Conservation (phyloP, 108 stramenopile species). For the Craspedostauros australis region DNA sequence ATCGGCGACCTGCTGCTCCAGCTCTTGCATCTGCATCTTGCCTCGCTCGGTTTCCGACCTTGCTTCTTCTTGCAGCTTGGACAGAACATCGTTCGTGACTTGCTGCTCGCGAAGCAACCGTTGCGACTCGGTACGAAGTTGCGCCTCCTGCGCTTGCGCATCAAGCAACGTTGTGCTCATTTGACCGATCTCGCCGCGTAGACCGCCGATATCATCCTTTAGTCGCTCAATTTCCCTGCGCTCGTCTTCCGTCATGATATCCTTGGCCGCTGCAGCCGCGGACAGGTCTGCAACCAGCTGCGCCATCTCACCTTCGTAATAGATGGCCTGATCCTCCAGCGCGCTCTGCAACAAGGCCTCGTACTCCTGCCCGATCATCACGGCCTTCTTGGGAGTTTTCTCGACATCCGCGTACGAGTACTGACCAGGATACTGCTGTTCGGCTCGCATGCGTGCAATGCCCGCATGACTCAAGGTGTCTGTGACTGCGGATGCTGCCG, state of each 20-base stretch:
- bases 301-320: slow-evolving; percentile 78
- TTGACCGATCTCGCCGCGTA: slow-evolving; percentile 39
- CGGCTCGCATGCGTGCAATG: too few species aligned
- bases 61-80: slow-evolving; percentile 62
- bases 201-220: slow-evolving; percentile 29
- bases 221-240: slow-evolving; percentile 47
- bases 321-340: slow-evolving; percentile 83
- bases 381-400: slow-evolving; percentile 66
- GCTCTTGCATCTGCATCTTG: slow-evolving; percentile 52
- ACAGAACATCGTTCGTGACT: slow-evolving; percentile 56
- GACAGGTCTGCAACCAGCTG: slow-evolving; percentile 58
- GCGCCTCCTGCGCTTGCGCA: slow-evolving; percentile 65
- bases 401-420: background rate
- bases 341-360: slow-evolving; percentile 84
- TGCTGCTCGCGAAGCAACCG: slow-evolving; percentile 64
- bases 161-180: slow-evolving; percentile 45
- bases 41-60: slow-evolving; percentile 35
- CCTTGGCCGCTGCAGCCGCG: slow-evolving; percentile 34
- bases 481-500: background rate
- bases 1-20: slow-evolving; percentile 80
- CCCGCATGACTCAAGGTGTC: too few species aligned
- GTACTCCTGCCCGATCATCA: slow-evolving; percentile 82
- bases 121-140: slow-evolving; percentile 47
- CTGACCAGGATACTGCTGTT: too few species aligned
- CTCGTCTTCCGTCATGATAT: slow-evolving; percentile 47